Base-by-base conservation (phyloP, 164 flowering plant species). In the Nymphaea colorata region DNA sequence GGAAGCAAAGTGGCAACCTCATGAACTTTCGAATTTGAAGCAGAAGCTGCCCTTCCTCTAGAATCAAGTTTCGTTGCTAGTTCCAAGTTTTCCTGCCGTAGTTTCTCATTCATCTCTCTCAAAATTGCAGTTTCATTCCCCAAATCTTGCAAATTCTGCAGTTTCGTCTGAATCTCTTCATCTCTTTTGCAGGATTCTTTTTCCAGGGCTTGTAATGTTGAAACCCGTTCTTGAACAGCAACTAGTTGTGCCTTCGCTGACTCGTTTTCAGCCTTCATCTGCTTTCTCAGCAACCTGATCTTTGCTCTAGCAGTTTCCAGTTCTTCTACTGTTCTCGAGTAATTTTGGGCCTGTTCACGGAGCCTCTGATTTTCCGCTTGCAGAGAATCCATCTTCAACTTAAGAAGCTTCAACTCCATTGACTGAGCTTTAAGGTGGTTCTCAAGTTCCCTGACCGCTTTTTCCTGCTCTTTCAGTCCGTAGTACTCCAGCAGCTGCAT, bases 401-500 rank as follows among this genome's bases (percentile, higher is more conserved):
- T 69, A 63, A 88, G 80, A 61, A 91, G 79, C 75, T 87, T 88
- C 42, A 84, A 78, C 75, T 91, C 99, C 87, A 84, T 79, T 25
- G 75, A 76, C 71, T 78, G 85, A 4, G 86, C 47, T 77, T 84
- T 87, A 62, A 94, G 69, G 7, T 87, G 83, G 69, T 86, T 94
- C 44, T 86, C 86, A 17, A 91, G 87, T 78, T 94, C 99, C 81
- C 81, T 77, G n/a, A 85, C 80, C 6, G 85, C 79, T 14, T 78
- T 74, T 75, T 91, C 88, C 74, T 90, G 93, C 74, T 90, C 98
- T 71, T 88, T 86, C 18, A 92, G 86, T 62, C 98, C 98, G 76
- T 86, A 86, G 75, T 86, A 90, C 81, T 94, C 98, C 0, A 94
- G 84, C 77, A 94, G 67, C 53, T 88, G 89, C 6, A 77, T 71